These are phyloP conservation scores for Trichoderma virens DNA, from an alignment of 495 filamentous ascomycete species.

Conservation along the genomic window DNA sequence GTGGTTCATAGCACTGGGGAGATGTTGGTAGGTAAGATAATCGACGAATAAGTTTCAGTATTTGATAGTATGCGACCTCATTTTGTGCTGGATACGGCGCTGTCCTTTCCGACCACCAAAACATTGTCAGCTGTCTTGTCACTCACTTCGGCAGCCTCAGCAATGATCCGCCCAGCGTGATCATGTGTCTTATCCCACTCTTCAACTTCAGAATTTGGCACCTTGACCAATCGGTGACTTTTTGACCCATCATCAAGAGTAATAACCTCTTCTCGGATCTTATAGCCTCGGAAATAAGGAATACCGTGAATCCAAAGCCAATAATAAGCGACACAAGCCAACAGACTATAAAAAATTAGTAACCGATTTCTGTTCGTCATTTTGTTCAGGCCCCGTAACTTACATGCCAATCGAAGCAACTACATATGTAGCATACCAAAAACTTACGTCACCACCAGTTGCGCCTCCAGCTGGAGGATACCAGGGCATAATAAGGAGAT, in stretches of 20 bases:
- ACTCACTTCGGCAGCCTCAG: not conserved
- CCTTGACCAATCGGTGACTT: slow-evolving; percentile 47
- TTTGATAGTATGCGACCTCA: not conserved
- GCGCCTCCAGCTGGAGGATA: slow-evolving; percentile 52
- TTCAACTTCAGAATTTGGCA: slow-evolving; percentile 39
- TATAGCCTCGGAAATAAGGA: slow-evolving; percentile 42
- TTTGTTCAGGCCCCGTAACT: slow-evolving; percentile 20
- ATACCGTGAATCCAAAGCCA: slow-evolving; percentile 47
- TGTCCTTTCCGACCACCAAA: not conserved
- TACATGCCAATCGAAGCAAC: slow-evolving; percentile 50
- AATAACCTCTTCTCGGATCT: slow-evolving; percentile 46
- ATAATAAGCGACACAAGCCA: slow-evolving; percentile 48
- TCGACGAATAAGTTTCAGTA: not conserved
- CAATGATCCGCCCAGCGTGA: slow-evolving; percentile 30
- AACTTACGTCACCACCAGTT: slow-evolving; percentile 52
- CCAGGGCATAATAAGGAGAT: slow-evolving; percentile 57
- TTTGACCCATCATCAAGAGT: slow-evolving; percentile 38
- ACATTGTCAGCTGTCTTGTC: not conserved
- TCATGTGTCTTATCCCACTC: slow-evolving; percentile 53
- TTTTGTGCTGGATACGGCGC: not conserved
- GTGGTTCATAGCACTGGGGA: not conserved
- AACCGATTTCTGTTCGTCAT: not conserved
- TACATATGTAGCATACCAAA: slow-evolving; percentile 60
- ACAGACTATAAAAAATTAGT: slow-evolving; percentile 26
- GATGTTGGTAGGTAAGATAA: not conserved